A percentile compares a stretch with the other conserved stretches of the same genome.
phyloP scores from a whole-genome alignment of 164 flowering plant species.

The Nymphaea colorata region DNA sequence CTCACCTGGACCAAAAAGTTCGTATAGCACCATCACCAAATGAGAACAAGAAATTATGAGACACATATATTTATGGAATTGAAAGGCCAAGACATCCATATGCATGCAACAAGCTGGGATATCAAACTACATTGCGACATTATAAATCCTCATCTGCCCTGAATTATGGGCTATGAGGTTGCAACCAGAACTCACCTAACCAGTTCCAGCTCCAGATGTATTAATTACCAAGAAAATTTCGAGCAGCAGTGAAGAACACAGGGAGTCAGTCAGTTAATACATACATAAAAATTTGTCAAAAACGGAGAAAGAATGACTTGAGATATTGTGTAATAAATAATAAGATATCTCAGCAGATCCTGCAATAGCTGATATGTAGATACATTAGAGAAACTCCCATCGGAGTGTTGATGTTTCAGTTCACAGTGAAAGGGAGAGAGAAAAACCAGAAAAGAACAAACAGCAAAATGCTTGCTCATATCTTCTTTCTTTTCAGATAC shows the following conservation, averaged over 20 bases:
- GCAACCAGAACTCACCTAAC: too few species aligned
- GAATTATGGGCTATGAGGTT: too few species aligned
- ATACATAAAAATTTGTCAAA: too few species aligned
- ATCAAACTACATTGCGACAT: not conserved
- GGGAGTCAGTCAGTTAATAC: too few species aligned
- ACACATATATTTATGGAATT: not conserved
- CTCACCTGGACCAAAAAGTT: constrained; percentile 16
- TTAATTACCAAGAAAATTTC: not conserved
- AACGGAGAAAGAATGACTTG: too few species aligned
- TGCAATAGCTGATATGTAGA: too few species aligned
- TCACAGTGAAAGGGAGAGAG: not conserved
- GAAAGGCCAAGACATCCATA: not conserved
- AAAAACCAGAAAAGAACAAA: not conserved
- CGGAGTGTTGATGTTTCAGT: not conserved
- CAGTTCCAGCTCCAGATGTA: not conserved
- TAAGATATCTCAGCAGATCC: too few species aligned
- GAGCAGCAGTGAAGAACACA: not conserved
- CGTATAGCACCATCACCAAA: not conserved
- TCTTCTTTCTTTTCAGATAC: not conserved
- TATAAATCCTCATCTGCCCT: too few species aligned
- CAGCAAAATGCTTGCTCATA: not conserved
- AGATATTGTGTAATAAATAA: too few species aligned
- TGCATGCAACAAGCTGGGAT: not conserved
- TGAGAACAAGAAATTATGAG: not conserved
- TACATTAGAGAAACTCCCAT: too few species aligned